Percentiles rank a stretch among this genome's conserved stretches.
phyloP scores from a whole-genome alignment of 2,329 filamentous ascomycete genomes.

The Fusarium proliferatum region DNA sequence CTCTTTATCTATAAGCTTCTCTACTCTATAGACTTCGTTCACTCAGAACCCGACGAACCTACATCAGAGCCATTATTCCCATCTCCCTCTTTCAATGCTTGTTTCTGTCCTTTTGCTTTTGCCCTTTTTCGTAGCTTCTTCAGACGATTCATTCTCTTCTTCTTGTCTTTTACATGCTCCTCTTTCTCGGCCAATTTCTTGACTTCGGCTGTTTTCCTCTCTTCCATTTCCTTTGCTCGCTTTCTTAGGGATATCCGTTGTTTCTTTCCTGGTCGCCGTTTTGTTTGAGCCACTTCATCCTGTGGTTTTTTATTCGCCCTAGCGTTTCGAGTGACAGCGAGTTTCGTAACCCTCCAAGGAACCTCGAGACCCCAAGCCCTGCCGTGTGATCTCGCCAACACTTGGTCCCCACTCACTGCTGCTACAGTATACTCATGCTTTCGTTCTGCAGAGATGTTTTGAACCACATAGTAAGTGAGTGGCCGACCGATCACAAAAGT shows the following conservation, averaged over 20 bases:
- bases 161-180: conserved; percentile 68
- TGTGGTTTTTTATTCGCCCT: conserved; percentile 15
- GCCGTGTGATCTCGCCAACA: conserved; percentile 57
- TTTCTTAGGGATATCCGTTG: conserved; percentile 63
- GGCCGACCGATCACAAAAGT: conserved; percentile 53
- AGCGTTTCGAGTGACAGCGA: conserved; percentile 52
- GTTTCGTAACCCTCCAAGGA: conserved; percentile 67
- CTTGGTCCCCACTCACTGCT: conserved; percentile 64
- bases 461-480: conserved; percentile 61
- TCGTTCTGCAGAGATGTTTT: conserved; percentile 50
- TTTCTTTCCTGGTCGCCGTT: conserved; percentile 68
- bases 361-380: conserved; percentile 68
- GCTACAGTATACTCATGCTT: conserved; percentile 55
- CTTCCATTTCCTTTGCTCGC: conserved; percentile 55
- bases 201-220: conserved; percentile 53
- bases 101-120: conserved; percentile 67
- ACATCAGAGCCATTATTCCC: conserved; percentile 32
- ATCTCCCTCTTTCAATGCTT: conserved; percentile 40
- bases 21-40: neutral
- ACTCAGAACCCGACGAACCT: conserved; percentile 33
- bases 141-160: conserved; percentile 68
- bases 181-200: conserved; percentile 62
- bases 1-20: neutral
- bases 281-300: conserved; percentile 45
- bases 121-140: conserved; percentile 69